A percentile compares a stretch with the other conserved stretches of the same genome.
Evolutionary conservation across 2,329 filamentous ascomycete species (phyloP).

Genomic region (Neoscytalidium dimidiatum): DNA sequence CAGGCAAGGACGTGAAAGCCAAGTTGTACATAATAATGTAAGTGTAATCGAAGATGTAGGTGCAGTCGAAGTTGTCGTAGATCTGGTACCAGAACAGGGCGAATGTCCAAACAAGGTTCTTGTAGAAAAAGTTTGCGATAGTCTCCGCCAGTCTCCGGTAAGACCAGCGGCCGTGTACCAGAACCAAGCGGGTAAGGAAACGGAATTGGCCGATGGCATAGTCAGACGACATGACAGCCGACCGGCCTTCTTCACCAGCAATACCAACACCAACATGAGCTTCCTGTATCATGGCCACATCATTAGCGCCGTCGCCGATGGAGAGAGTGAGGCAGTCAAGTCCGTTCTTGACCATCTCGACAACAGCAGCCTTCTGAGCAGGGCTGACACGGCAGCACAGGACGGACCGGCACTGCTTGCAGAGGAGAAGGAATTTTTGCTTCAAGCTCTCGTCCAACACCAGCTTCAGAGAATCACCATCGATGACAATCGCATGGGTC

Average conservation of each 20-base stretch:
- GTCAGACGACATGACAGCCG: conserved; percentile 94
- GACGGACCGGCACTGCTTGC: conserved; percentile 95
- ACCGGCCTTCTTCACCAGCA: conserved; percentile 86
- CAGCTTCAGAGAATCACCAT: conserved; percentile 89
- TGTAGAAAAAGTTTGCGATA: conserved; percentile 99
- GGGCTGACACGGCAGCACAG: conserved; percentile 97
- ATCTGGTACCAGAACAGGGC: conserved; percentile 97
- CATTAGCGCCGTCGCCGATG: conserved; percentile 91
- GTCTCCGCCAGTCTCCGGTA: conserved; percentile 90
- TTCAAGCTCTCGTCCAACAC: conserved; percentile 79
- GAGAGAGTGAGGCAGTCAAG: conserved; percentile 95
- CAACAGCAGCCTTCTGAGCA: conserved; percentile 95
- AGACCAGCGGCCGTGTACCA: conserved; percentile 95
- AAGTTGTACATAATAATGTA: conserved; percentile 97
- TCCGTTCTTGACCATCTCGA: conserved; percentile 91
- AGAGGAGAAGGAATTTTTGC: conserved; percentile 91
- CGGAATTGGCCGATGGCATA: conserved; percentile 95
- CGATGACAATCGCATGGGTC: conserved; percentile 91
- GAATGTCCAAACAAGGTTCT: conserved; percentile 98
- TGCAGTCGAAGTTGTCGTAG: conserved; percentile 93
- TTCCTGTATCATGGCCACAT: conserved; percentile 97
- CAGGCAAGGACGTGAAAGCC: conserved; percentile 91
- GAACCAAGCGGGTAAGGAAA: conserved; percentile 78
- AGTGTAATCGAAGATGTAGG: conserved; percentile 95
- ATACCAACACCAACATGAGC: conserved; percentile 96